Evolutionary conservation across 352 stramenopile species (phyloP).

Genomic region (Pythium aquatile): DNA sequence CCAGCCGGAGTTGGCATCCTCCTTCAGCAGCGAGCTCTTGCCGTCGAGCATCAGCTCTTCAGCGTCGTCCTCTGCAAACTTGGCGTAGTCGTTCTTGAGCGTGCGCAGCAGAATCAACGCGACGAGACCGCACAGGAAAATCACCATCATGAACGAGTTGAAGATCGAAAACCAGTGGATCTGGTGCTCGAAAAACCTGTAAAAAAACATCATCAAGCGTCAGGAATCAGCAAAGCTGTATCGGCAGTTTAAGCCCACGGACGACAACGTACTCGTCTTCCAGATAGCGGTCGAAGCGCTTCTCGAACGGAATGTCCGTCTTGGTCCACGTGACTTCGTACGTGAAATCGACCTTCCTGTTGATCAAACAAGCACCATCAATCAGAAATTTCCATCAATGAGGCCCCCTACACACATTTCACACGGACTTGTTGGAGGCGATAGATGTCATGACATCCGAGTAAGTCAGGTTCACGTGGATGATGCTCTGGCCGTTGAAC

Average conservation of each 20-base stretch:
- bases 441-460: constrained; percentile 87
- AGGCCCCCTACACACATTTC: not conserved
- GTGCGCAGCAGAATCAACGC: constrained; percentile 93
- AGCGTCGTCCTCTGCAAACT: constrained; percentile 86
- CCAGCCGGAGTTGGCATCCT: constrained; percentile 91
- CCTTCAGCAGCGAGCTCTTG: constrained; percentile 76
- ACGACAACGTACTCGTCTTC: constrained; percentile 87
- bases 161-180: constrained; percentile 99
- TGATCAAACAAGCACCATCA: not conserved
- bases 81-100: constrained; percentile 93
- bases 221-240: not conserved
- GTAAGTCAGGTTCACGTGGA: constrained; percentile 98
- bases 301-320: constrained; percentile 93
- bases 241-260: not conserved
- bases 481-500: constrained; percentile 97
- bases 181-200: constrained; percentile 98
- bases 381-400: not conserved
- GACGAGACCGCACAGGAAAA: constrained; percentile 94
- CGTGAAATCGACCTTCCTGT: constrained; percentile 89
- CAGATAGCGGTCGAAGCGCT: constrained; percentile 97
- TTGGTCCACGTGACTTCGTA: constrained; percentile 93
- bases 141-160: constrained; percentile 98
- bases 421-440: constrained; percentile 70
- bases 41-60: constrained; percentile 85
- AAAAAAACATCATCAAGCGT: not conserved